phyloP scores from a whole-genome alignment of 495 filamentous ascomycete genomes.

The Letharia lupina region DNA sequence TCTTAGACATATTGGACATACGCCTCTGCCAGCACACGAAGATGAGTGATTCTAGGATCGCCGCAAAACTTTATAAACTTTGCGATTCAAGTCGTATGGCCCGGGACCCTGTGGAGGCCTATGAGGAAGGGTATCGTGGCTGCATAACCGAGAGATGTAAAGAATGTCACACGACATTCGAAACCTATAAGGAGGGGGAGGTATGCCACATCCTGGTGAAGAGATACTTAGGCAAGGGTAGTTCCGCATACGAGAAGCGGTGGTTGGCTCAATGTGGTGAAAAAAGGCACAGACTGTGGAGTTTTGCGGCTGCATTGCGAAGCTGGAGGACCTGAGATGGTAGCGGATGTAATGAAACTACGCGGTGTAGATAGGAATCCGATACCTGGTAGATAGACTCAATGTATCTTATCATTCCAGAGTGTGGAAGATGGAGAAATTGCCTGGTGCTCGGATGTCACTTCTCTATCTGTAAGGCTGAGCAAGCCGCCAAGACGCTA shows the following conservation, averaged over 20 bases:
- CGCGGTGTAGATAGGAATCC: neutral
- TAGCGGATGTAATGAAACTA: neutral
- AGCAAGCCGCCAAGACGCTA: constrained; percentile 3
- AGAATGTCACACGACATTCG: neutral
- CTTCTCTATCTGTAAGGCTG: neutral
- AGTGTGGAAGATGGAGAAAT: neutral
- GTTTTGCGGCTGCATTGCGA: neutral
- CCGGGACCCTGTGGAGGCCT: neutral
- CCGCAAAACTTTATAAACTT: neutral
- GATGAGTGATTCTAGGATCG: neutral
- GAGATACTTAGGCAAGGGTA: neutral
- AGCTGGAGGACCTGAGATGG: neutral
- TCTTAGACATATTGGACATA: neutral
- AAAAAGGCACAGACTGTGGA: neutral
- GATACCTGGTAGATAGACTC: neutral
- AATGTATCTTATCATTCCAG: neutral
- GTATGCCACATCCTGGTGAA: neutral
- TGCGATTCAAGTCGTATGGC: neutral
- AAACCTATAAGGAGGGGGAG: neutral
- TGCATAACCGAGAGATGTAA: neutral
- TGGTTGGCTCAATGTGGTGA: constrained; percentile 5
- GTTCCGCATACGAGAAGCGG: neutral
- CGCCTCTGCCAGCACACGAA: neutral
- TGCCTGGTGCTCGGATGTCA: neutral
- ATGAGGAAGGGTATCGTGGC: neutral